phyloP scores from a whole-genome alignment of 2,329 filamentous ascomycete species.

The Cercospora brassicicola region DNA sequence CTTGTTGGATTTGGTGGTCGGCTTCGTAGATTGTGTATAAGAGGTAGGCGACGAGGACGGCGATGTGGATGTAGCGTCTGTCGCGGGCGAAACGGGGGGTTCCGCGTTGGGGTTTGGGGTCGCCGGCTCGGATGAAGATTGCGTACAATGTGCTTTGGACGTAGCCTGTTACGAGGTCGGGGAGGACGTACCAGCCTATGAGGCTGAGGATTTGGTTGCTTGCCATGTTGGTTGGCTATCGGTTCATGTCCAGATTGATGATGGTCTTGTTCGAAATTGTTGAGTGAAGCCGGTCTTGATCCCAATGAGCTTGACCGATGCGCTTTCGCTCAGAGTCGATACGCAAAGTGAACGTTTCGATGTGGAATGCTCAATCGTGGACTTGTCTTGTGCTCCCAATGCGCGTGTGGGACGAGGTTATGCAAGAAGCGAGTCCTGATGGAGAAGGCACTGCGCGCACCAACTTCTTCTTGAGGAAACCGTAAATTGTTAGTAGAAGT shows the following conservation, averaged over 20 bases:
- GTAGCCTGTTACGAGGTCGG: conserved; percentile 70
- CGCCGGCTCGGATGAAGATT: conserved; percentile 84
- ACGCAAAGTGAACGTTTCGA: not conserved
- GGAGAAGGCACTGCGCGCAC: not conserved
- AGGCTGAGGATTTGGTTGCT: conserved; percentile 55
- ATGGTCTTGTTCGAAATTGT: not conserved
- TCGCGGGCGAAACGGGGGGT: conserved; percentile 69
- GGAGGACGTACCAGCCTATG: conserved; percentile 63
- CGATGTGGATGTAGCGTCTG: conserved; percentile 77
- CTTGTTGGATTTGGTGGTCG: conserved; percentile 72
- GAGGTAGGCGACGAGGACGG: conserved; percentile 81
- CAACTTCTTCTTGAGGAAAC: not conserved
- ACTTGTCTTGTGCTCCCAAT: not conserved
- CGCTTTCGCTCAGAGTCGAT: not conserved
- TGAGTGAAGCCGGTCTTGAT: not conserved
- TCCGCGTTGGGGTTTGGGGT: conserved; percentile 70
- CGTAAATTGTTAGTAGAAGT: not conserved
- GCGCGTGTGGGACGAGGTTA: not conserved
- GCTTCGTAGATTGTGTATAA: conserved; percentile 91
- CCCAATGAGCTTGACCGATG: not conserved
- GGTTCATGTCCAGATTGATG: conserved; percentile 12
- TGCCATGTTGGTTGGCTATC: conserved; percentile 28
- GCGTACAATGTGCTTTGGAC: conserved; percentile 81
- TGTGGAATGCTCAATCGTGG: not conserved
- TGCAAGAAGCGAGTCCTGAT: not conserved